Percentiles rank a stretch among this genome's conserved stretches.
Conservation (phyloP, 2,329 filamentous ascomycete genomes). For the Nemania sp. region DNA sequence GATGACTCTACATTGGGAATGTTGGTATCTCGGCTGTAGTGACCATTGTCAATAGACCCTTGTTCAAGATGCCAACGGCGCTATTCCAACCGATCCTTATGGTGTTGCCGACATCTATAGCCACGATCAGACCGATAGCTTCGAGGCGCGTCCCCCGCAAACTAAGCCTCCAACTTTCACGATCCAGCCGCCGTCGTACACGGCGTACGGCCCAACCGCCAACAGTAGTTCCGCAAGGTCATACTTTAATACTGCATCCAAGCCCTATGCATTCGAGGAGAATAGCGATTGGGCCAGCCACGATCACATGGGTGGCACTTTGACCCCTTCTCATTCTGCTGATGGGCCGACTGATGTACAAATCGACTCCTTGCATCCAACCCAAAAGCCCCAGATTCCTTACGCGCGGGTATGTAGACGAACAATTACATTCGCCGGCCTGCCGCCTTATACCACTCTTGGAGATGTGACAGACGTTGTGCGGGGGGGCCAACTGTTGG, state of each 20-base stretch:
- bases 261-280: conserved; percentile 12
- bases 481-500: conserved; percentile 71
- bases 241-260: conserved; percentile 12
- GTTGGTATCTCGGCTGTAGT: neutral
- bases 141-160: conserved; percentile 10
- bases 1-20: neutral
- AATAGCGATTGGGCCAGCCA: conserved; percentile 30
- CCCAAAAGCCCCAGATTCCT: conserved; percentile 25
- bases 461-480: conserved; percentile 66
- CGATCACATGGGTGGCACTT: conserved; percentile 23
- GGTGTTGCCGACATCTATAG: conserved; percentile 14
- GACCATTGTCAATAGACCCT: conserved; percentile 26
- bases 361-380: conserved; percentile 16
- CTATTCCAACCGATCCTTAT: conserved; percentile 14
- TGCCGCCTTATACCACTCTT: conserved; percentile 65
- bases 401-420: conserved; percentile 50
- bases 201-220: conserved; percentile 4
- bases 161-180: neutral
- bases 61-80: conserved; percentile 24
- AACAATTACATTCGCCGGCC: conserved; percentile 64
- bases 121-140: conserved; percentile 14
- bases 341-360: conserved; percentile 28
- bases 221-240: conserved; percentile 9
- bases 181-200: conserved; percentile 6
- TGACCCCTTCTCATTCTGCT: conserved; percentile 30